Conservation (phyloP, 768 basidiomycete genomes). For the Russula olivacea region DNA sequence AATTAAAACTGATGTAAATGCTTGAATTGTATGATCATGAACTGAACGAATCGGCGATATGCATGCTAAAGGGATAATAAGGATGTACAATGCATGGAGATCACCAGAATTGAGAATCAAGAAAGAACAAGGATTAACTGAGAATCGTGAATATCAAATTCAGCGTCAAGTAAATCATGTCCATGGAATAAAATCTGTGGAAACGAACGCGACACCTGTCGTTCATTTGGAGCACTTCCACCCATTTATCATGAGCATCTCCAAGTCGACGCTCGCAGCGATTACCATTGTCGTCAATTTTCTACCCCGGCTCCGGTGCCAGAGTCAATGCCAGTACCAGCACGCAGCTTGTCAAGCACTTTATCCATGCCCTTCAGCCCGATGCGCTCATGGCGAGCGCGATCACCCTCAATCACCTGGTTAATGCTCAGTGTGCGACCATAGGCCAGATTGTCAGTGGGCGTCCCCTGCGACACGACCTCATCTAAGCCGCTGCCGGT, state of each 20-base stretch:
- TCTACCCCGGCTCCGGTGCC: neutral
- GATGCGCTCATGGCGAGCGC: constrained; percentile 16
- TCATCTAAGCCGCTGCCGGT: constrained; percentile 7
- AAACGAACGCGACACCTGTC: constrained; percentile 16
- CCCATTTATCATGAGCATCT: constrained; percentile 10
- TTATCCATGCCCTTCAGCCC: constrained; percentile 25
- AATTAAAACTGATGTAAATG: constrained; percentile 10
- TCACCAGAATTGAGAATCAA: constrained; percentile 12
- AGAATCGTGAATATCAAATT: constrained; percentile 15
- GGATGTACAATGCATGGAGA: constrained; percentile 22
- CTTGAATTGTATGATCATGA: constrained; percentile 16
- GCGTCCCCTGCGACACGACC: constrained; percentile 4
- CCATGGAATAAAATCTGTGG: neutral
- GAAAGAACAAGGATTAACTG: constrained; percentile 8
- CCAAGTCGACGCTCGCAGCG: constrained; percentile 3
- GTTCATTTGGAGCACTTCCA: constrained; percentile 2
- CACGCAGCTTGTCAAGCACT: constrained; percentile 23
- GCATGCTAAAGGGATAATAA: constrained; percentile 21
- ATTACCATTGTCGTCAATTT: neutral
- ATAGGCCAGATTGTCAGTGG: neutral
- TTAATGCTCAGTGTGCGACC: constrained; percentile 22
- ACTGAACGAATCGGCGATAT: constrained; percentile 9
- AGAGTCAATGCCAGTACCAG: constrained; percentile 14
- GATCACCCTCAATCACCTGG: constrained; percentile 23
- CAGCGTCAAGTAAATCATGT: neutral